These are phyloP conservation scores for Rhodotorula mucilaginosa DNA, from an alignment of 1,284 basidiomycete genomes.

Conservation along the genomic window DNA sequence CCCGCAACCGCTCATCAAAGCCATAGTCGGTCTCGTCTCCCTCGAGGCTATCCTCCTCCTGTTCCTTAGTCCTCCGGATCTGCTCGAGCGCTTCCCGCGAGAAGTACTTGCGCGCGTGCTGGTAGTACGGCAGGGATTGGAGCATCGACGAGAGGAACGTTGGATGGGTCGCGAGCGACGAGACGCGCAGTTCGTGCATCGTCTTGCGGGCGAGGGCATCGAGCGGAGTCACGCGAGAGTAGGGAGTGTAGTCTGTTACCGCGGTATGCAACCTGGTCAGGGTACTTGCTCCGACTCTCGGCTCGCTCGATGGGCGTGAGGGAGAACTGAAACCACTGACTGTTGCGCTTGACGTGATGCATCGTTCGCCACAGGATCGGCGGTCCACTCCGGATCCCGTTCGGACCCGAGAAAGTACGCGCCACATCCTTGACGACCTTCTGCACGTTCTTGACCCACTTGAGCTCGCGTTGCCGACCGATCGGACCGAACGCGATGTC, in stretches of 20 bases:
- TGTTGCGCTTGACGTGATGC: conserved; percentile 38
- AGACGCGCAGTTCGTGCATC: conserved; percentile 34
- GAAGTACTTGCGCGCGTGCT: conserved; percentile 3
- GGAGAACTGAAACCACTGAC: conserved; percentile 4
- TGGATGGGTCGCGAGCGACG: conserved; percentile 31
- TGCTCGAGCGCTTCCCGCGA: conserved; percentile 16
- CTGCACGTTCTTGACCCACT: conserved; percentile 19
- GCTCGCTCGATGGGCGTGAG: too few relatives aligned
- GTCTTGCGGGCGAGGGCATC: conserved; percentile 33
- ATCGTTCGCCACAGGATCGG: conserved; percentile 34
- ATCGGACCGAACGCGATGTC: conserved; percentile 28
- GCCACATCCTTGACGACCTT: conserved; percentile 32
- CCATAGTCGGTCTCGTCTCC: conserved; percentile 26
- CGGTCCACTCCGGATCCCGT: conserved; percentile 27
- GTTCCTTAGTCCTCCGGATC: background rate
- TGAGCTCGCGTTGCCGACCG: conserved; percentile 22
- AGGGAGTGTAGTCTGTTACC: conserved; percentile 32
- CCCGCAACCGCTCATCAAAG: conserved; percentile 33
- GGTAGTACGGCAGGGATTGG: conserved; percentile 4
- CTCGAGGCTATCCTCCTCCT: background rate
- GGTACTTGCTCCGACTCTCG: too few relatives aligned
- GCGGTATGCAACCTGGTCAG: background rate
- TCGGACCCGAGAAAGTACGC: conserved; percentile 19
- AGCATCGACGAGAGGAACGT: conserved; percentile 14
- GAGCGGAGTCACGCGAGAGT: conserved; percentile 28